phyloP scores from a whole-genome alignment of 2,329 filamentous ascomycete genomes.

The Pezicula rhizophila region DNA sequence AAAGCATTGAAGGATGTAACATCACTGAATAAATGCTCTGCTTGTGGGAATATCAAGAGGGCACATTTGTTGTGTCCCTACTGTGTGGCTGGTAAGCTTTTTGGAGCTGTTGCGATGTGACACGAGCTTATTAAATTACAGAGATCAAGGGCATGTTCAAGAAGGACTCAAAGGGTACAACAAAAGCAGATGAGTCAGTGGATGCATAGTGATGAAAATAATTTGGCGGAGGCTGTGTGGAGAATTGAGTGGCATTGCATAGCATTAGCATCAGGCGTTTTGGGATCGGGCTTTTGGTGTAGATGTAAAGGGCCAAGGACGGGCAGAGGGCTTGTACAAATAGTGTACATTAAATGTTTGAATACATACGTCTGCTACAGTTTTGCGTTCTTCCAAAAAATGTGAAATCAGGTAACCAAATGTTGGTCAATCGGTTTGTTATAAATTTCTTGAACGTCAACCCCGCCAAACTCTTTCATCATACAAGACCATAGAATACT shows the following conservation, averaged over 20 bases:
- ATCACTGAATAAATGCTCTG: conserved; percentile 79
- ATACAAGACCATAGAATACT: conserved; percentile 5
- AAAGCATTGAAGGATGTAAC: conserved; percentile 92
- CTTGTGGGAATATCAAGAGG: conserved; percentile 81
- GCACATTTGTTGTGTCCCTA: conserved; percentile 83
- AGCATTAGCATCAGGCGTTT: conserved; percentile 19
- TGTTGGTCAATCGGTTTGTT: background rate
- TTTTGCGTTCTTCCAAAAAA: background rate
- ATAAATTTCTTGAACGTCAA: conserved; percentile 1
- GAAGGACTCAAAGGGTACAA: conserved; percentile 8
- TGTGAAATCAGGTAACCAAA: background rate
- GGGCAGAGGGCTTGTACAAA: conserved; percentile 6
- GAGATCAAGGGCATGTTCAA: conserved; percentile 26
- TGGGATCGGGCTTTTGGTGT: conserved; percentile 2
- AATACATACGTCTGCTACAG: background rate
- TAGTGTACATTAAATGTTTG: conserved; percentile 10
- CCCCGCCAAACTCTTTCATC: conserved; percentile 12
- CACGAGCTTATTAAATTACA: conserved; percentile 13
- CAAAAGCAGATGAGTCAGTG: conserved; percentile 1
- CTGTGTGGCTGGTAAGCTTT: conserved; percentile 70
- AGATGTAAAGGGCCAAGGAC: conserved; percentile 1
- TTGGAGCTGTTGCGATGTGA: background rate
- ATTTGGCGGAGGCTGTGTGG: background rate
- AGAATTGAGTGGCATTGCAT: conserved; percentile 7
- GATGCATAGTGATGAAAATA: background rate